Percentiles rank a stretch among this genome's conserved stretches.
Conservation (phyloP, 305 asterid species). For the Fraxinus dipetala region DNA sequence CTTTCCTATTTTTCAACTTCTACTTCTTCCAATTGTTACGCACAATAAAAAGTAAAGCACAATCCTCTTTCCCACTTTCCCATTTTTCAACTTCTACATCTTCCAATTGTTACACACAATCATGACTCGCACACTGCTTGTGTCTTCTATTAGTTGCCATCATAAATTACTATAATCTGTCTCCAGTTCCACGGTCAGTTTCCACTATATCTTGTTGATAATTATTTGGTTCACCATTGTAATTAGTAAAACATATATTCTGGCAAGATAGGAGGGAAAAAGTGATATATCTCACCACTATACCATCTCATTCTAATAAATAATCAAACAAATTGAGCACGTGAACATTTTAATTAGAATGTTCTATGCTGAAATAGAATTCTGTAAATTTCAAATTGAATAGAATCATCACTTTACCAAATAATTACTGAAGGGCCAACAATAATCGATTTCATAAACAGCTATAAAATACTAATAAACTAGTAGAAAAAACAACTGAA, state of each 20-base stretch:
- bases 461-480: neutral
- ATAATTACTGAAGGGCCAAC: neutral
- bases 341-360: neutral
- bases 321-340: neutral
- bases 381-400: too few species aligned
- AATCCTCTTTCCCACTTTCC: neutral
- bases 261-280: neutral
- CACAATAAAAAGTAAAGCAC: neutral
- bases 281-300: neutral
- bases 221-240: neutral
- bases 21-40: neutral
- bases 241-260: neutral
- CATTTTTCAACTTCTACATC: neutral
- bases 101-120: neutral
- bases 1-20: neutral
- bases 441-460: neutral
- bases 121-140: neutral
- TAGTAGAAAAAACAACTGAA: neutral
- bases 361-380: neutral
- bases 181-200: neutral
- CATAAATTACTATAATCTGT: neutral
- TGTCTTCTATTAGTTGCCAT: neutral
- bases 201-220: neutral
- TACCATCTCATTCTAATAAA: neutral
- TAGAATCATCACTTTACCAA: neutral